Conservation (phyloP, 768 basidiomycete genomes). For the Candolleomyces efflorescens region DNA sequence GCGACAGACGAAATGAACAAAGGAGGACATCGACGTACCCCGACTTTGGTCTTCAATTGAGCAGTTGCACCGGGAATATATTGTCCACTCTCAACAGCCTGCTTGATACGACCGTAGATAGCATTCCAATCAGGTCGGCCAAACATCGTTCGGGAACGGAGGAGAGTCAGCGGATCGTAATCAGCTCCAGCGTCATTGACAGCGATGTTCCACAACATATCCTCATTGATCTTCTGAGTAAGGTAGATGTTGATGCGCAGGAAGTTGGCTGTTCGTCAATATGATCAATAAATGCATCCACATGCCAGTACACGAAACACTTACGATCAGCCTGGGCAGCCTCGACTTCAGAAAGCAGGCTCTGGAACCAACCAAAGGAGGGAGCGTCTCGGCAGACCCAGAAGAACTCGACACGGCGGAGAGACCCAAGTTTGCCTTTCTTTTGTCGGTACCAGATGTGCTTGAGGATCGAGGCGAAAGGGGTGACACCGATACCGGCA, state of each 20-base stretch:
- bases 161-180: conserved; percentile 85
- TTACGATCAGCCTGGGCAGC: conserved; percentile 84
- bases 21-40: conserved; percentile 42
- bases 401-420: conserved; percentile 90
- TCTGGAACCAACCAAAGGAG: conserved; percentile 99
- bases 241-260: conserved; percentile 89
- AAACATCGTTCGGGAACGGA: conserved; percentile 86
- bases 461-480: conserved; percentile 92
- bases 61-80: conserved; percentile 78
- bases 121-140: conserved; percentile 88
- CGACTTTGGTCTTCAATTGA: conserved; percentile 80
- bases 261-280: conserved; percentile 85
- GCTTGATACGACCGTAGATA: conserved; percentile 71
- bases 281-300: conserved; percentile 12
- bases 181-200: conserved; percentile 83
- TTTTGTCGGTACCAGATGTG: conserved; percentile 95
- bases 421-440: conserved; percentile 67
- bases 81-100: conserved; percentile 76
- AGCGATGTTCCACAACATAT: conserved; percentile 90
- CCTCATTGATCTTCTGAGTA: conserved; percentile 79
- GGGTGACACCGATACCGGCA: conserved; percentile 94
- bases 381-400: conserved; percentile 93
- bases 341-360: conserved; percentile 82
- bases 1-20: conserved; percentile 4
- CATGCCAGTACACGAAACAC: conserved; percentile 23